A percentile compares a stretch with the other conserved stretches of the same genome.
Evolutionary conservation across 768 basidiomycete species (phyloP).

Genomic region (Boletus patriciae): DNA sequence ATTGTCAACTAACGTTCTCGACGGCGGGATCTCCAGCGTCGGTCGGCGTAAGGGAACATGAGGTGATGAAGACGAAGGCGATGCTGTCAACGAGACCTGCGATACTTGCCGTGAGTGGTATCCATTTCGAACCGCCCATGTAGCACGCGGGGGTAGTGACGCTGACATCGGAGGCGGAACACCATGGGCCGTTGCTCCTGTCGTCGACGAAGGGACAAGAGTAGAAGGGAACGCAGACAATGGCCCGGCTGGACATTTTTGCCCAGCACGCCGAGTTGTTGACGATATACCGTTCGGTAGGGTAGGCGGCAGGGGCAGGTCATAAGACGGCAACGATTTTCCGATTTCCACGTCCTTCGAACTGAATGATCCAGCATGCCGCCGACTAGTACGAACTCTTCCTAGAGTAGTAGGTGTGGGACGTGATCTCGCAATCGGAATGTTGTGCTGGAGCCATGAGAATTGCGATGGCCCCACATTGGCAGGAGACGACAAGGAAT

Average conservation of each 20-base stretch:
- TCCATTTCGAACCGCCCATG: constrained; percentile 10
- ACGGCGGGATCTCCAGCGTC: constrained; percentile 51
- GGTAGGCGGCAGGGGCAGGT: constrained; percentile 34
- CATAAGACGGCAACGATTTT: constrained; percentile 70
- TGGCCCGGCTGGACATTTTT: constrained; percentile 47
- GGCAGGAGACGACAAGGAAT: constrained; percentile 29
- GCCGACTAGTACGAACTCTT: constrained; percentile 58
- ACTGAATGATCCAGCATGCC: constrained; percentile 96
- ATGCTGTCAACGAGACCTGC: constrained; percentile 41
- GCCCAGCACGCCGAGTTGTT: constrained; percentile 46
- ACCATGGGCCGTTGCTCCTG: constrained; percentile 4
- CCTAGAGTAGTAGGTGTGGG: constrained; percentile 32
- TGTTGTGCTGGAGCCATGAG: constrained; percentile 20
- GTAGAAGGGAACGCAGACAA: constrained; percentile 27
- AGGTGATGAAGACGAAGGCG: constrained; percentile 39
- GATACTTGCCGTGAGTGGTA: constrained; percentile 47
- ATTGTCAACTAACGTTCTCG: constrained; percentile 69
- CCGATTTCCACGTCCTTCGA: constrained; percentile 89
- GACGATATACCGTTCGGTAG: constrained; percentile 31
- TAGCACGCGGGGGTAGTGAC: constrained; percentile 14
- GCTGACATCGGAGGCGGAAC: constrained; percentile 9
- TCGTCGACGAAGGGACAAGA: constrained; percentile 11
- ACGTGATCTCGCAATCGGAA: constrained; percentile 33
- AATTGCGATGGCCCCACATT: constrained; percentile 28
- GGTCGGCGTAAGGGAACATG: constrained; percentile 28